Evolutionary conservation across 169 alveolate species (phyloP).

Genomic region (Plasmodium vivax): DNA sequence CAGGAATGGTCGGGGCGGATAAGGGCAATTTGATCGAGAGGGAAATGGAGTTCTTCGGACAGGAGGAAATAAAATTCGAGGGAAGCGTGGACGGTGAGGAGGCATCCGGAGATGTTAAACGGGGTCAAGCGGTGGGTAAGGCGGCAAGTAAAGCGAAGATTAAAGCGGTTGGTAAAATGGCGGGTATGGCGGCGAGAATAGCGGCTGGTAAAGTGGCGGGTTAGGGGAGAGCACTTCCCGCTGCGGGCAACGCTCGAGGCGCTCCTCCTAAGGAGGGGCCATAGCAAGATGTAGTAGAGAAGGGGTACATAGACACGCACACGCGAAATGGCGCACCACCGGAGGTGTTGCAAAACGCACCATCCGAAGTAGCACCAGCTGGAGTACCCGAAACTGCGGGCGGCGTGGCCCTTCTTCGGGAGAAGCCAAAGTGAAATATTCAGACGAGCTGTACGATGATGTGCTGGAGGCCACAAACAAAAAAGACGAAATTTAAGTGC

Average conservation of each 20-base stretch:
- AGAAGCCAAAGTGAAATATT: neutral
- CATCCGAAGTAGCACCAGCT: neutral
- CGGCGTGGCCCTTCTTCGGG: neutral
- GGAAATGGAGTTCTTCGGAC: neutral
- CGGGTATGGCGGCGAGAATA: neutral
- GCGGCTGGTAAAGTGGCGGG: neutral
- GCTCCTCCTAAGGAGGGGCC: neutral
- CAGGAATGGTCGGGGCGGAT: neutral
- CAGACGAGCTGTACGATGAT: conserved; percentile 13
- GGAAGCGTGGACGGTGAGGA: neutral
- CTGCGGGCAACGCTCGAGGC: neutral
- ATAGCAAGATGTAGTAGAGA: neutral
- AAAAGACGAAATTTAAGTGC: neutral
- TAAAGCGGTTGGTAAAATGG: too few relatives aligned
- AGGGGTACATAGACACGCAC: neutral
- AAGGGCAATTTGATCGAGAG: neutral
- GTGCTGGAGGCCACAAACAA: neutral
- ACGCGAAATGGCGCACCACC: neutral
- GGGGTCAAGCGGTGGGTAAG: neutral
- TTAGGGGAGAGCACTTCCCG: neutral
- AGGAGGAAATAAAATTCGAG: neutral
- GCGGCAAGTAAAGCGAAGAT: too few relatives aligned
- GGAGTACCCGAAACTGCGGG: neutral
- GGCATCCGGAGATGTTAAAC: neutral
- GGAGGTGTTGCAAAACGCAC: neutral